Conservation (phyloP, 208 protist species). For the Wallacemonas sp. region DNA sequence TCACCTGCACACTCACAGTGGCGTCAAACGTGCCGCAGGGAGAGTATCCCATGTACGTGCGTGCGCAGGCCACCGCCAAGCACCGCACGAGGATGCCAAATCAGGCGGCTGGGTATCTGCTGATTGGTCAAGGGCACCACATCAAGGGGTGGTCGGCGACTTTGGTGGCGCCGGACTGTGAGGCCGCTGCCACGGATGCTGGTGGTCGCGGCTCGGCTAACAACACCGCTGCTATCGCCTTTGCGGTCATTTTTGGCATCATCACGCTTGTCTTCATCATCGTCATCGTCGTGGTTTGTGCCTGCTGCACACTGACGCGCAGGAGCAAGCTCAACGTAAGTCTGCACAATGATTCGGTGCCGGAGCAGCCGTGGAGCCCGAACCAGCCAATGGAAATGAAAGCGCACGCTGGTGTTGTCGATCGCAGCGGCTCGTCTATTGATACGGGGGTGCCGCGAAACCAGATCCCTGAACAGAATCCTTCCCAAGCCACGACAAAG, state of each 20-base stretch:
- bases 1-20: constrained; percentile 25
- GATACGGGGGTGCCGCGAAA: too few species aligned
- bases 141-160: not conserved
- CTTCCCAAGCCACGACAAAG: too few species aligned
- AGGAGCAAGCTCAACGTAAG: constrained; percentile 1
- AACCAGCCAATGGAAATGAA: constrained; percentile 9
- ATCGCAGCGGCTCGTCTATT: not conserved
- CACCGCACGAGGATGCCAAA: constrained; percentile 29
- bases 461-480: too few species aligned
- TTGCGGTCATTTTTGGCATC: constrained; percentile 23
- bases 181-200: not conserved
- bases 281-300: constrained; percentile 13
- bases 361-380: constrained; percentile 2
- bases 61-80: constrained; percentile 29
- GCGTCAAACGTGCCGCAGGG: constrained; percentile 2
- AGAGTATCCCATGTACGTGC: constrained; percentile 28
- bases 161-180: too few species aligned
- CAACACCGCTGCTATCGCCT: constrained; percentile 18
- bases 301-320: constrained; percentile 7
- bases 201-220: too few species aligned
- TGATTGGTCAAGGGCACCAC: constrained; percentile 1
- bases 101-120: constrained; percentile 22
- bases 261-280: constrained; percentile 13
- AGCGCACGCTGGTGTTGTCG: not conserved
- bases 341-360: not conserved